phyloP scores from a whole-genome alignment of 768 basidiomycete genomes.

The Auricularia heimuer region DNA sequence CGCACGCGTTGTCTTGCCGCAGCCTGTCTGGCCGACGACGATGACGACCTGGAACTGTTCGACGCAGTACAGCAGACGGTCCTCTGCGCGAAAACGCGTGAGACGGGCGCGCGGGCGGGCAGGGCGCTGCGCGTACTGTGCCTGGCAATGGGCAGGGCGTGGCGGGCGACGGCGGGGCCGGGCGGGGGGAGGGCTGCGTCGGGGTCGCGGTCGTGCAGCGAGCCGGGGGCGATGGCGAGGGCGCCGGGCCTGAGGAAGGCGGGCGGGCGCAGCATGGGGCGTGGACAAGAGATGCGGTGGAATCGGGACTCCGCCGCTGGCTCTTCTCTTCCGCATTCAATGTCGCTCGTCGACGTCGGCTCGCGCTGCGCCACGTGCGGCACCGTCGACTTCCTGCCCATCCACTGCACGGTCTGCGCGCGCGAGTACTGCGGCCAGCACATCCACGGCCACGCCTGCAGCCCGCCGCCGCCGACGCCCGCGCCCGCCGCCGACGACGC shows the following conservation, averaged over 20 bases:
- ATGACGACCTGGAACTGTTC: constrained; percentile 80
- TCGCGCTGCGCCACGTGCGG: constrained; percentile 59
- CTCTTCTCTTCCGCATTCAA: neutral
- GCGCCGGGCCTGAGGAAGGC: neutral
- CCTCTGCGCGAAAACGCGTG: constrained; percentile 33
- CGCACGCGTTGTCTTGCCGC: constrained; percentile 34
- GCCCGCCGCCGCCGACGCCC: constrained; percentile 10
- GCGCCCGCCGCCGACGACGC: constrained; percentile 1
- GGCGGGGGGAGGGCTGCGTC: neutral
- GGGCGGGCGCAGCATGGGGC: neutral
- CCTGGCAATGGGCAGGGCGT: neutral
- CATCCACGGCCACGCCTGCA: constrained; percentile 54
- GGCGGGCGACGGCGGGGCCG: neutral
- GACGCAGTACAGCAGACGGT: constrained; percentile 71
- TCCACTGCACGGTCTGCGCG: constrained; percentile 48
- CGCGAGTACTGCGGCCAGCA: constrained; percentile 56
- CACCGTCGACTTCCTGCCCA: constrained; percentile 67
- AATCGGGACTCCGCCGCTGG: neutral
- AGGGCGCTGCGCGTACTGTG: neutral
- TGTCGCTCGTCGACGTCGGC: constrained; percentile 30
- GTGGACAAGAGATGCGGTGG: neutral
- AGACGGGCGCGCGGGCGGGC: neutral
- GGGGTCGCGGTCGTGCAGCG: neutral
- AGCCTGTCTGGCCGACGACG: constrained; percentile 91
- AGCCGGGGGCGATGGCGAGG: neutral